Conservation (phyloP, 495 filamentous ascomycete genomes). For the Cairneyella variabilis region DNA sequence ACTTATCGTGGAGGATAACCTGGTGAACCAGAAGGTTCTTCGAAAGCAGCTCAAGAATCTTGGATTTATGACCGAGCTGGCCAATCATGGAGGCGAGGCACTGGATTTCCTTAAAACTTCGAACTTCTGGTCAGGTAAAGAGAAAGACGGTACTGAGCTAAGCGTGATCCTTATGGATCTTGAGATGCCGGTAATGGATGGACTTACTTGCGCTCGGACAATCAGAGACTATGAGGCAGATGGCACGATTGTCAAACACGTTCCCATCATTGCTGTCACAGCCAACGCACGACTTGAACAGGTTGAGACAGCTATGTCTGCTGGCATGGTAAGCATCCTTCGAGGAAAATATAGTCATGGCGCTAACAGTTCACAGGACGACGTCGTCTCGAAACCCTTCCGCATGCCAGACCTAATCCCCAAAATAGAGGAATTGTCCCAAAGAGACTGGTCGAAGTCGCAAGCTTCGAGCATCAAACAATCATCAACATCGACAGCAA, state of each 20-base stretch:
- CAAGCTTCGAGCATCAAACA: too few species aligned
- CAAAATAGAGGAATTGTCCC: constrained; percentile 44
- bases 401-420: constrained; percentile 59
- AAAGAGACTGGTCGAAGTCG: constrained; percentile 1
- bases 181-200: constrained; percentile 85
- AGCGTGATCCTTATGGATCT: constrained; percentile 75
- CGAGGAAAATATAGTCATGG: neutral
- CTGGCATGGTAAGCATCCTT: constrained; percentile 57
- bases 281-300: constrained; percentile 71
- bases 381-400: constrained; percentile 71
- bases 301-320: constrained; percentile 57
- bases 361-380: constrained; percentile 44
- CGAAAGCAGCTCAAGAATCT: constrained; percentile 65
- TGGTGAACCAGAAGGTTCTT: constrained; percentile 74
- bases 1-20: constrained; percentile 81
- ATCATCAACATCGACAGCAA: neutral
- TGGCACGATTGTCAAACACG: constrained; percentile 47
- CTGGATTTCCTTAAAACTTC: constrained; percentile 47
- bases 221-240: constrained; percentile 60
- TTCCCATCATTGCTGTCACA: constrained; percentile 74
- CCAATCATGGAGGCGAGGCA: constrained; percentile 79
- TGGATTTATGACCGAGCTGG: constrained; percentile 66
- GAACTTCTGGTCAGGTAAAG: constrained; percentile 39
- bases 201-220: constrained; percentile 59
- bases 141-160: constrained; percentile 30